Base-by-base conservation (phyloP, 202 grass and related monocot species). In the Panicum virgatum region DNA sequence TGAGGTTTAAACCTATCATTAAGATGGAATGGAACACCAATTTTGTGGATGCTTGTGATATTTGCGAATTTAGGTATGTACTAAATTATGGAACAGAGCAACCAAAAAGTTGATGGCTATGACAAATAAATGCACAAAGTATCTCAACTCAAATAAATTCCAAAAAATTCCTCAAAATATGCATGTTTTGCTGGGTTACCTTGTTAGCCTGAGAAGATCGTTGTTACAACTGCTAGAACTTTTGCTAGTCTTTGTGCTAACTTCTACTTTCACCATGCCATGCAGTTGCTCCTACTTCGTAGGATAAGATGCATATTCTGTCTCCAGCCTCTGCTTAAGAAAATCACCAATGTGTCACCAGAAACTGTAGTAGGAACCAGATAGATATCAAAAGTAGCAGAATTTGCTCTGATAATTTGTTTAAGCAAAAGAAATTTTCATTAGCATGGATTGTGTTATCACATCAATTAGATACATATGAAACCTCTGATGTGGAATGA, bases 71-170 rank as follows among this genome's bases (percentile, higher is more conserved):
- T 15, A 84, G 82, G 54, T 97, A 87, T 88, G 74, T 9, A 91
- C 73, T 77, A 97, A 87, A 81, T 97, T 97, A 9, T 88, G 71
- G 46, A 97, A 97, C 46, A 97, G 48, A 1, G 88, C 86, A 42
- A 93, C 94, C 84, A 97, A 75, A 48, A 93, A 97, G 75, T 97
- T 91, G 89, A 97, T 91, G 58, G 91, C 89, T 79, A 89, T 90
- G 72, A 46, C 37, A 22, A 53, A 76, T 32, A 69, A 75, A 80
- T 74, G 53, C 53, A 72, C 22, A 85, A 22, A n/a, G 34, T 53
- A 14, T n/a, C n/a, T n/a, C n/a, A n/a, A n/a, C n/a, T n/a, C n/a
- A n/a, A n/a, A n/a, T n/a, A n/a, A n/a, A n/a, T n/a, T n/a, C n/a
- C n/a, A n/a, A n/a, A n/a, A n/a, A n/a, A n/a, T n/a, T n/a, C n/a